Base-by-base conservation (phyloP, 768 basidiomycete species). In the Lanmaoa rubissima region DNA sequence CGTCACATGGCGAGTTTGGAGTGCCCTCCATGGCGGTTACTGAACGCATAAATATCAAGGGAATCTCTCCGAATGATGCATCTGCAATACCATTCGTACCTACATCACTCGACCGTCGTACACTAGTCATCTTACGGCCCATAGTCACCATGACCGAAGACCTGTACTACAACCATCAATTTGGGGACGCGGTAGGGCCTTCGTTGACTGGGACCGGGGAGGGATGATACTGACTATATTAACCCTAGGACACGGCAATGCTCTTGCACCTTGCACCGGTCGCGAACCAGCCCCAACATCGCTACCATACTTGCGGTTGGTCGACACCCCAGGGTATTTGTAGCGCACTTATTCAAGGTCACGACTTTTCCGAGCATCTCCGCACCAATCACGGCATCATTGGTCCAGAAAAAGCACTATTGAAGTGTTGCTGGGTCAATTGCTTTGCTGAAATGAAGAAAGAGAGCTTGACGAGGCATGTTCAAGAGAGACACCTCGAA, bases 381-480 rank as follows among this genome's bases (percentile, higher is more conserved):
- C 63, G 71, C 12, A 5, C 34, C 24, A 5, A 0, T 16, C 70
- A 71, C 13, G 60, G 61, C 13, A 16, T 73, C 26, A 2, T n/a
- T 1, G 69, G 63, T 9, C 16, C 61, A 17, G 70, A 67, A 0
- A 44, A 53, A 17, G 2, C 40, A 10, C 0, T 0, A 0, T 0
- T 73, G 13, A 32, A 0, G 1, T 71, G 71, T 10, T 28, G 8
- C 32, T 73, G 70, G 70, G 4, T 10, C 19, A 45, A 38, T 11
- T 73, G 70, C 31, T 21, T 3, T 4, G 0, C 28, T 11, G 49
- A 44, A 0, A 66, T 73, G 68, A 73, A 58, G 24, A 71, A 50
- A 40, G 69, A 71, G 54, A 69, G 71, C 21, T 28, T 71, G 14
- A 32, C 53, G 32, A 59, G 71, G 16, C 70, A 73, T 17, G 45